These are phyloP conservation scores for Gracilariopsis chorda DNA, from an alignment of 23 red algal genomes.

Conservation along the genomic window DNA sequence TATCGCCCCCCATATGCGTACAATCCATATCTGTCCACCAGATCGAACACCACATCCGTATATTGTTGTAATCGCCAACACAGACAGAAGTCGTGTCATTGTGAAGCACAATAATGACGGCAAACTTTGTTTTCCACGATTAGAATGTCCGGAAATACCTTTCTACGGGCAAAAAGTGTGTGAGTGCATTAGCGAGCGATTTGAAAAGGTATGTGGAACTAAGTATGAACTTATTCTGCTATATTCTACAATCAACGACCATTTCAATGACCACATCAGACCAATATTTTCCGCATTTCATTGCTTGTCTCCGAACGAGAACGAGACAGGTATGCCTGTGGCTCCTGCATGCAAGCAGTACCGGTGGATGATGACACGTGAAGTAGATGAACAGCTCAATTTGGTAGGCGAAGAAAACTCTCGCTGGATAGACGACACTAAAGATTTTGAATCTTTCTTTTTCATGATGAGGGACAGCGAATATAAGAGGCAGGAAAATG, in stretches of 20 bases:
- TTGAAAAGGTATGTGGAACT: background rate
- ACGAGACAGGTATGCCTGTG: background rate
- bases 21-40: background rate
- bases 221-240: background rate
- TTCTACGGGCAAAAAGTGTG: background rate
- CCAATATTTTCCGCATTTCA: background rate
- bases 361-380: background rate
- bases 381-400: background rate
- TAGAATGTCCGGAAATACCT: background rate
- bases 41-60: background rate
- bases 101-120: background rate
- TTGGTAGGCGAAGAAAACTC: background rate
- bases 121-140: background rate
- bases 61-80: background rate
- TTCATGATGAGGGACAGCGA: background rate
- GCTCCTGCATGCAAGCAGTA: background rate
- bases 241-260: background rate
- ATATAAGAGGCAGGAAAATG: background rate
- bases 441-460: background rate
- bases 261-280: background rate
- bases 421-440: background rate
- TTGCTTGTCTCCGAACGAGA: background rate
- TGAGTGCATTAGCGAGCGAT: background rate
- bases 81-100: background rate
- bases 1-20: too few species aligned